Base-by-base conservation (phyloP, 805 yeast genomes). In the Kuraishia hungarica region DNA sequence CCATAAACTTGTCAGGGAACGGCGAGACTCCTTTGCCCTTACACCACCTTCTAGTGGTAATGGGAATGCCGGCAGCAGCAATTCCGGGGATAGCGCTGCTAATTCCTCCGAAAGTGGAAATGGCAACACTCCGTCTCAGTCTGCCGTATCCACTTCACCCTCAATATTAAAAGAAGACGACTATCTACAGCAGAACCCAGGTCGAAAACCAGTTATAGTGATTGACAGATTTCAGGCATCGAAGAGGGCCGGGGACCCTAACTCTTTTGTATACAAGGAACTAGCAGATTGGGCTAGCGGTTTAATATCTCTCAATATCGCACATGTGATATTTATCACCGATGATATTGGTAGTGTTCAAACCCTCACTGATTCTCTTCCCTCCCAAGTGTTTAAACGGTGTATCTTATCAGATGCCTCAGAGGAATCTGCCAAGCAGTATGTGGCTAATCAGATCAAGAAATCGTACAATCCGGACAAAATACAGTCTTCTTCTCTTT, bases 251-350 rank as follows among this genome's bases (percentile, higher is more conserved):
- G 82, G 79, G 54, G 72, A 72, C 50, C 72, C 76, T 2, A 82
- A 87, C 61, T 80, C 84, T 4, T 86, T 87, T 61, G 75, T 89
- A 20, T 88, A 86, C 65, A 80, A 81, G 58, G 85, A 83, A 60
- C 62, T 94, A 13, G 87, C 97, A 0, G 96, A 88, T 51, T 94
- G 97, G 97, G 89, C 96, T 0, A 84, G 94, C 0, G 76, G 79
- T 62, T 72, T 94, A 58, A 81, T 91, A 39, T 83, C 83, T 55
- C 78, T 84, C 73, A 89, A 91, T 65, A 66, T 85, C 52, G 98
- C 98, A 0, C 97, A 91, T 71, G 98, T 94, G 6, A 80, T 94
- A 1, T 84, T 89, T 64, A 77, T 93, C 51, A 89, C 97, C 0
- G 89, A 87, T 61, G 97, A 93, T 61, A 83, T 89, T 29, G 89